Evolutionary conservation across 345 rosid species (phyloP), one percentile per base, ranked within the genome.

Genomic region (Populus euphratica): DNA sequence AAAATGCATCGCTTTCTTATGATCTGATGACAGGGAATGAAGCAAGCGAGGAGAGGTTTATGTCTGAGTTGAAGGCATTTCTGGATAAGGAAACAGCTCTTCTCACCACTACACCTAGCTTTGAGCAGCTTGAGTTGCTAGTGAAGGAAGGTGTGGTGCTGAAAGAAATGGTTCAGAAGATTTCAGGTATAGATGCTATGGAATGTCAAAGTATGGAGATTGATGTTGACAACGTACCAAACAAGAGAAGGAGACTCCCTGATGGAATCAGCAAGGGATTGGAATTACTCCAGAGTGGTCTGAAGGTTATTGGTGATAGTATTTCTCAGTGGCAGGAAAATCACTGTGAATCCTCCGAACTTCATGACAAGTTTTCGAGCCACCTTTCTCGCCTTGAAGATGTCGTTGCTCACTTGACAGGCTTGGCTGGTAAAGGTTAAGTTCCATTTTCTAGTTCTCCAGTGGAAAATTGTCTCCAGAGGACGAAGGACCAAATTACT

Each of bases 221-320:
- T 67, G 85, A 83, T 52, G 79, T 67, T 12, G 87, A 79, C 49
- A 73, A 74, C 38, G 85, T 71, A 74, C 75, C 86, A 39, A 88
- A 80, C 80, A 96, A 92, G 91, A 91, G 85, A 89, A 89, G 97
- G 85, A 96, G 88, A 78, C 83, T 96, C 75, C 97, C 97, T 25
- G 93, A 86, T 77, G 96, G 87, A 75, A 89, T 93, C 68, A 69
- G 88, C 73, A 86, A 78, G 79, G 99, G 99, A 76, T 77, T 96
- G 72, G 93, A 92, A 78, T 68, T 93, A 76, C 79, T 96, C 54
- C 90, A 92, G 86, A 87, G 77, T 69, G 97, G 99, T 4, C 35
- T 96, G 89, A 89, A 89, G 86, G 86, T 75, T 52, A 84, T 93
- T 8, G 82, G 87, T 56, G 91, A 87, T 59, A 87, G 96, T 49